phyloP scores from a whole-genome alignment of 164 flowering plant species.

The Buxus sempervirens region DNA sequence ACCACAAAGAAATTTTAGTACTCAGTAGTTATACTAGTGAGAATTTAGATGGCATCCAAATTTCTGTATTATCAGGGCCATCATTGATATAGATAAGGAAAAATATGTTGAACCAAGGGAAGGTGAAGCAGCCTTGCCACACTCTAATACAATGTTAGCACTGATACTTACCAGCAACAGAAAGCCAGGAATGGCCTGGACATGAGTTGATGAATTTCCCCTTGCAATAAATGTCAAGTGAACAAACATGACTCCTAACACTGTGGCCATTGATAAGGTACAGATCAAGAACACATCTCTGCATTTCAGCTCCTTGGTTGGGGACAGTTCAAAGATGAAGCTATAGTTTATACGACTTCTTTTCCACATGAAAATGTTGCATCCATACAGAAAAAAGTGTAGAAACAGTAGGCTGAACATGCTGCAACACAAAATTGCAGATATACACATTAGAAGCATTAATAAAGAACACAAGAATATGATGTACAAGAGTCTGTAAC shows the following conservation, averaged over 20 bases:
- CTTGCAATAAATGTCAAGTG: constrained; percentile 65
- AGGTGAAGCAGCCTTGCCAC: too few relatives aligned
- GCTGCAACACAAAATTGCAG: constrained; percentile 46
- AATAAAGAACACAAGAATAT: background rate
- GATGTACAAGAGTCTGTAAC: background rate
- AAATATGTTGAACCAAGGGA: too few relatives aligned
- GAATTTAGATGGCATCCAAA: too few relatives aligned
- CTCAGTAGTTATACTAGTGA: too few relatives aligned
- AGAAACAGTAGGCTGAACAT: constrained; percentile 88
- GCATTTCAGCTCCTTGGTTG: constrained; percentile 83
- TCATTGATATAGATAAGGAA: too few relatives aligned
- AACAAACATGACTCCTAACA: constrained; percentile 73
- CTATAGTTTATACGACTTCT: constrained; percentile 79
- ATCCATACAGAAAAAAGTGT: constrained; percentile 85
- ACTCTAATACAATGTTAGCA: too few relatives aligned
- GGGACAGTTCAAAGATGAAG: constrained; percentile 82
- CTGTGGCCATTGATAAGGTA: constrained; percentile 66
- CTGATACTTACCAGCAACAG: constrained; percentile 77
- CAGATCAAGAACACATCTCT: constrained; percentile 93
- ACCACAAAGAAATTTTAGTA: too few relatives aligned
- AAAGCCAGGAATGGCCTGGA: constrained; percentile 76
- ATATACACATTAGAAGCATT: background rate
- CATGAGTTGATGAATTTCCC: constrained; percentile 57
- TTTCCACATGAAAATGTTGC: constrained; percentile 93
- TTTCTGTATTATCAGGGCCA: too few relatives aligned